Conservation (phyloP, 208 protist genomes). For the Trypanosoma rangeli region DNA sequence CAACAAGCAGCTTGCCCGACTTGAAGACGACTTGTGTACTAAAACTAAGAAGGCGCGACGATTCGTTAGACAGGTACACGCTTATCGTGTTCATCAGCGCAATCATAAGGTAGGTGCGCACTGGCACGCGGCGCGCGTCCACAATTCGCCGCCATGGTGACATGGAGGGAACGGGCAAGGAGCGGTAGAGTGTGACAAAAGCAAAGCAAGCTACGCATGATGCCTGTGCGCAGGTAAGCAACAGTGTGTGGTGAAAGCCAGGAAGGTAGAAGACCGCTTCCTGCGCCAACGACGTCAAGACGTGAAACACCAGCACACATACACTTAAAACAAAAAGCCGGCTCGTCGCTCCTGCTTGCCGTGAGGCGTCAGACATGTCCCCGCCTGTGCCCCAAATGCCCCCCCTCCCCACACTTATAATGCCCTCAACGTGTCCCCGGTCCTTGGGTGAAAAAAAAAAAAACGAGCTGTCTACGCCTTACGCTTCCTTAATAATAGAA, state of each 20-base stretch:
- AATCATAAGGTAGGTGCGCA: constrained; percentile 47
- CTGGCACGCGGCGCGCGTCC: constrained; percentile 25
- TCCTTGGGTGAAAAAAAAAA: no score
- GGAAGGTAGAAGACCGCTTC: constrained; percentile 64
- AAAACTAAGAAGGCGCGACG: constrained; percentile 48
- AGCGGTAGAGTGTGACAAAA: constrained; percentile 21
- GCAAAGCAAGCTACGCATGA: constrained; percentile 34
- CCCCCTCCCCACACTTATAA: not conserved
- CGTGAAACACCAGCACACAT: constrained; percentile 44
- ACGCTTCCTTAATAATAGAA: no score
- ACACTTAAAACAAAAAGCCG: constrained; percentile 31
- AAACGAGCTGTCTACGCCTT: no score
- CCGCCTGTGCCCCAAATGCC: not conserved
- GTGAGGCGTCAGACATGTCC: not conserved
- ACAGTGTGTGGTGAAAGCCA: constrained; percentile 40
- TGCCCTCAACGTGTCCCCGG: no score
- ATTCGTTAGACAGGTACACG: constrained; percentile 50
- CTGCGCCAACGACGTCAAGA: constrained; percentile 41
- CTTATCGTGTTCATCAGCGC: constrained; percentile 42
- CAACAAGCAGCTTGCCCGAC: constrained; percentile 58
- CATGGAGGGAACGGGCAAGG: not conserved
- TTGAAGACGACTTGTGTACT: constrained; percentile 65
- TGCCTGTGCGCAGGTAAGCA: constrained; percentile 44
- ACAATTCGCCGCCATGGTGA: constrained; percentile 16
- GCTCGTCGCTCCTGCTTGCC: constrained; percentile 15